Evolutionary conservation across 129 eudicot genomes (phyloP), one percentile per base, ranked within the genome.

Genomic region (Tanacetum coccineum): DNA sequence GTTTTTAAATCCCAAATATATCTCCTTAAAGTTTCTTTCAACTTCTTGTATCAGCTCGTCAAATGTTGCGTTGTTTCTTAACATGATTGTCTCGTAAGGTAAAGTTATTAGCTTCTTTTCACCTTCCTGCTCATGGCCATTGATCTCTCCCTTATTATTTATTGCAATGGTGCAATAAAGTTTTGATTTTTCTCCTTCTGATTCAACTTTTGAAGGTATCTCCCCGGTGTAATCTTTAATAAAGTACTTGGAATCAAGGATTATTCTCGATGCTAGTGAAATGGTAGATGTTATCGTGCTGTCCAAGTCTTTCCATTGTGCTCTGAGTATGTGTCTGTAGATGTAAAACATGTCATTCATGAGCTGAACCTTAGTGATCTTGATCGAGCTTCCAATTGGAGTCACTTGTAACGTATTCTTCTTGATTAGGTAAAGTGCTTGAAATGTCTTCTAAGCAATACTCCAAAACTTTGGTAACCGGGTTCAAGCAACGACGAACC

Each of bases 391-490:
- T 77, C 81, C 59, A 67, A 46, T 74, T 72, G 2, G 80, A 59
- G 52, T 81, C 82, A 60, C 45, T 81, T 3, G 68, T 74, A 36
- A 59, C 55, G 36, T 73, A 48, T 60, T 76, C 85, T 47, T 79
- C 90, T 79, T 80, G 85, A 26, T 75, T 80, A 14, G 83, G 74
- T 63, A 83, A 74, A 52, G 75, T 70, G 36, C 65, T 61, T 4
- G 99, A 84, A 45, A 89, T 77, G 56, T 89, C 96, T 70, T 89
- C 99, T 56, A 93, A 70, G 73, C 99, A 84, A 26, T 93, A 93
- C 59, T 93, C 99, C 56, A 93, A 68, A 32, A 93, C 99, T 70
- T 93, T 93, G 13, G 99, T 93, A 4, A 93, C 96, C 1, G 98
- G 98, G 74, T 93, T 93, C 28, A 93, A 14, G 39, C 98, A 89